Evolutionary conservation across 1,284 basidiomycete genomes (phyloP).

Genomic region (Hypsizygus ulmarius): DNA sequence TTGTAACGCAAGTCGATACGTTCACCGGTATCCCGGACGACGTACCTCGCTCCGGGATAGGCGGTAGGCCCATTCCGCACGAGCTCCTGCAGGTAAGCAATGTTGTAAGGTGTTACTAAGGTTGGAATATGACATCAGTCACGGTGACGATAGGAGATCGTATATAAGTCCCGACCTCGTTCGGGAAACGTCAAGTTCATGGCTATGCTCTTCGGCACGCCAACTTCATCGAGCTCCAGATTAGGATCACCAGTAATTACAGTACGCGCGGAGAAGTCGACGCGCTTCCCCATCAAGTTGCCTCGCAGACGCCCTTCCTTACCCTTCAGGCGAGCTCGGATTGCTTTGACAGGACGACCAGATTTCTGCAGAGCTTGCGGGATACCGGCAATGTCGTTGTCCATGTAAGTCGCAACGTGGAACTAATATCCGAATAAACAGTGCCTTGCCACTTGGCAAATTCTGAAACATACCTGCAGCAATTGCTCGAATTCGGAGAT

Average conservation of each 20-base stretch:
- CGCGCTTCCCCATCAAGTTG: constrained; percentile 99
- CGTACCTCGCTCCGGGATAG: constrained; percentile 96
- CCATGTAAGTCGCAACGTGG: constrained; percentile 99
- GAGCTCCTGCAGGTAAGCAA: constrained; percentile 90
- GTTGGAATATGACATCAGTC: constrained; percentile 11
- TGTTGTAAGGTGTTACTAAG: constrained; percentile 96
- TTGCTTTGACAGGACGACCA: constrained; percentile 96
- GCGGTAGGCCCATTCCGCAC: constrained; percentile 96
- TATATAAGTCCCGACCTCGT: constrained; percentile 61
- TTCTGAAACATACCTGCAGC: constrained; percentile 62
- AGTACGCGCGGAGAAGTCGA: constrained; percentile 98
- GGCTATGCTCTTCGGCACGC: constrained; percentile 95
- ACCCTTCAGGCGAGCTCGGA: constrained; percentile 96
- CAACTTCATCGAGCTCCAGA: constrained; percentile 94
- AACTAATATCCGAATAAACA: constrained; percentile 51
- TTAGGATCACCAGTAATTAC: constrained; percentile 99
- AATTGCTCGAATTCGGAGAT: constrained; percentile 96
- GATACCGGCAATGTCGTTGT: constrained; percentile 98
- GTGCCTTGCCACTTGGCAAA: background rate
- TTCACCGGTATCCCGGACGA: constrained; percentile 97
- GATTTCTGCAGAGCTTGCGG: constrained; percentile 98
- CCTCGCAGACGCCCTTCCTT: constrained; percentile 98
- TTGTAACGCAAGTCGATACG: constrained; percentile 97
- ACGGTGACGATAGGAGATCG: background rate
- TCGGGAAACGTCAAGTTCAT: constrained; percentile 99